Base-by-base conservation (phyloP, 208 protist species). In the Crithidia thermophila region DNA sequence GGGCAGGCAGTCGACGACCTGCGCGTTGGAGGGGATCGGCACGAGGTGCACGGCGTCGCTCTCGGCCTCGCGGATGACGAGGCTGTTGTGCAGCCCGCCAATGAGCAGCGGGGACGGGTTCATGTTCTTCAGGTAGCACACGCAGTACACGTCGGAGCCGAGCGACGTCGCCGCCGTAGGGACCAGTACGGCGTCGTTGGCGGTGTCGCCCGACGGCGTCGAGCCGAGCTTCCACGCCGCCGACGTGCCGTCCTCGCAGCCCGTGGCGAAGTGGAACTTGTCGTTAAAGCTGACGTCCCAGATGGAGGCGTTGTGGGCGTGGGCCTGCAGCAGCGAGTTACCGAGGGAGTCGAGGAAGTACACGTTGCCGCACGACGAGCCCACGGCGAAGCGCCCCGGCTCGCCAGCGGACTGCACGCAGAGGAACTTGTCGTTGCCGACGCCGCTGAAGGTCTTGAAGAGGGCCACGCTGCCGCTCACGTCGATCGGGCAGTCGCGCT, bases 321-420 rank as follows among this genome's bases (percentile, higher is more conserved):
- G 88, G 3, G 84, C 77, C 69, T 91, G 85, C 46, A 94, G 67
- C n/a, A 94, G 76, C 20, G 88, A 90, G 62, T 90, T 89, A 7
- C 88, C 88, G 13, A 88, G 72, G 8, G 73, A 69, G 57, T 94
- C 88, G 5, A 94, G 53, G 61, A 94, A 91, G 82, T 94, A 94
- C 6, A 94, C 75, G 63, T 94, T 91, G 49, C 88, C 88, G 62
- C 83, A 74, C 18, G 82, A 87, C 7, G 84, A 91, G 59, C 88
- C 85, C 18, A 94, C 81, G 5, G 88, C 88, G 72, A 89, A 88
- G 56, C 85, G 88, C 25, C 84, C 83, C 4, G 61, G 45, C 53
- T 85, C 85, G 8, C 81, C 85, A 23, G 84, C 88, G 31, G 63
- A 77, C 39, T 61, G 61, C 18, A 92, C 76, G 71, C 88, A 91